These are phyloP conservation scores for Penicillium polonicum DNA, from an alignment of 2,329 filamentous ascomycete species.

Conservation along the genomic window DNA sequence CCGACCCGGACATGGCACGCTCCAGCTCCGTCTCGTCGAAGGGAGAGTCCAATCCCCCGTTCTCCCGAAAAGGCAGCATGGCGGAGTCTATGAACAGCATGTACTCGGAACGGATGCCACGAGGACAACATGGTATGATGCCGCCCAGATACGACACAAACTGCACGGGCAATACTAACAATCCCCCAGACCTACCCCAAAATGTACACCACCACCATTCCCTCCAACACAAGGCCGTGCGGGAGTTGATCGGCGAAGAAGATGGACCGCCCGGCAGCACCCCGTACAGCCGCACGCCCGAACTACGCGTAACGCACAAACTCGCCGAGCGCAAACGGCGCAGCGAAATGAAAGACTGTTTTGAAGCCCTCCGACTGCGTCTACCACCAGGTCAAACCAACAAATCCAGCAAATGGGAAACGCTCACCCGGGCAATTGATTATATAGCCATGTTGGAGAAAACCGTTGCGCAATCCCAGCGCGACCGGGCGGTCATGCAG, in stretches of 20 bases:
- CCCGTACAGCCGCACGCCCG: conserved; percentile 51
- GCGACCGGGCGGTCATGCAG: conserved; percentile 40
- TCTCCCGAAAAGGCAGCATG: conserved; percentile 48
- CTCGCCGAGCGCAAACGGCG: conserved; percentile 52
- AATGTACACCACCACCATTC: conserved; percentile 51
- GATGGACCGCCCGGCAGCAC: conserved; percentile 44
- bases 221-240: conserved; percentile 50
- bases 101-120: conserved; percentile 48
- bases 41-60: conserved; percentile 35
- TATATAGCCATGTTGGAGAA: conserved; percentile 49
- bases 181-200: conserved; percentile 44
- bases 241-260: conserved; percentile 47
- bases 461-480: conserved; percentile 37
- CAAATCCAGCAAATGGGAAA: conserved; percentile 56
- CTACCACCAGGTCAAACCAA: conserved; percentile 49
- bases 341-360: conserved; percentile 55
- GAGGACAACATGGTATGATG: conserved; percentile 48
- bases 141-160: neutral
- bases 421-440: conserved; percentile 49
- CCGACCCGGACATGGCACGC: conserved; percentile 47
- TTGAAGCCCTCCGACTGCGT: conserved; percentile 46
- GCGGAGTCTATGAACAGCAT: conserved; percentile 51
- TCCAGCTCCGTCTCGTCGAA: conserved; percentile 39
- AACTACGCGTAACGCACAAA: conserved; percentile 51
- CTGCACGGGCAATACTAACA: conserved; percentile 6